Evolutionary conservation across 441 rosid species (phyloP), one percentile per base, ranked within the genome.

Genomic region (Kokia cookei): DNA sequence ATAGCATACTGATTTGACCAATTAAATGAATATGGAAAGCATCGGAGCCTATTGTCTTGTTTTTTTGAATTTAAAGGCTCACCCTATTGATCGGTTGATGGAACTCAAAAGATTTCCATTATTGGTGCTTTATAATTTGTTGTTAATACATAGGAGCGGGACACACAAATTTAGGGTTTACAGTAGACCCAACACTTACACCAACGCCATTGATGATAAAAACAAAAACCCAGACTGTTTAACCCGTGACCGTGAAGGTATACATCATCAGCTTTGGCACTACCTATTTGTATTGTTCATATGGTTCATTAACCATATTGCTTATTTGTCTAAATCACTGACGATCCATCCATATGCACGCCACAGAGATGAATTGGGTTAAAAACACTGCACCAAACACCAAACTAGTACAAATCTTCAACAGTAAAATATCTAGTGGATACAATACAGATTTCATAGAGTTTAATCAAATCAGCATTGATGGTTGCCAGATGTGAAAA

Each of bases 391-490:
- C 26, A 35, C n/a, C 7, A 66, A 15, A 26, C 0, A 35, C 2
- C 24, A 43, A 27, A 62, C 9, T 32, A 42, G 54, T 42, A 62
- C 40, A 40, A 64, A 55, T 74, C 65, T 26, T 53, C 54, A 15
- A 37, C 3, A 53, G 64, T 54, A 19, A 65, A 65, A 74, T 65
- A 74, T 11, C 13, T 6, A 22, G 65, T 64, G 24, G 76, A 47
- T 19, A 57, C 72, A 3, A 69, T 40, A 47, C 75, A 70, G 50
- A 74, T 70, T 57, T 78, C 64, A 19, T 62, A 78, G 40, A 69
- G 72, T 37, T 63, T 19, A 9, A 73, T 64, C 35, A 48, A 26
- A 12, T 62, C 62, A 5, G 43, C 57, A 63, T 19, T 19, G 6
- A 17, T 12, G 12, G 63, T 19, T 12, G 37, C 32, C 10, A 69